phyloP scores from a whole-genome alignment of 2,329 filamentous ascomycete genomes.

The Trichoderma oligosporum region DNA sequence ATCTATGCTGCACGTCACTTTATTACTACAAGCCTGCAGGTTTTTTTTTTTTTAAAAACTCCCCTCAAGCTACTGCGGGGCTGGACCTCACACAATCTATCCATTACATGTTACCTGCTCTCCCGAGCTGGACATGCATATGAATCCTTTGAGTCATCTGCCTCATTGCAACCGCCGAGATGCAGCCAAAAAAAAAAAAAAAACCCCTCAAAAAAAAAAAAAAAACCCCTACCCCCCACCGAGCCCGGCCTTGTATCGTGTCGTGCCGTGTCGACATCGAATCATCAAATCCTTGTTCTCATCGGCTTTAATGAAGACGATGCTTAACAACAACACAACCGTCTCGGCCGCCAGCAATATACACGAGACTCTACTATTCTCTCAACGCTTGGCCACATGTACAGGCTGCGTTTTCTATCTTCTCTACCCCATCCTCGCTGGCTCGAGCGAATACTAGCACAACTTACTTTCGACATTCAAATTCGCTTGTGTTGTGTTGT shows the following conservation, averaged over 20 bases:
- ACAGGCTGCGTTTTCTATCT: slow-evolving; percentile 18
- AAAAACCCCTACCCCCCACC: slow-evolving; percentile 13
- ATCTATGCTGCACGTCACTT: slow-evolving; percentile 18
- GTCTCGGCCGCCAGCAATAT: slow-evolving; percentile 5
- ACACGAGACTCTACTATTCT: slow-evolving; percentile 8
- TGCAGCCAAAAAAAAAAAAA: neutral
- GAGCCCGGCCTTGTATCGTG: slow-evolving; percentile 7
- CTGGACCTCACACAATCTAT: slow-evolving; percentile 11
- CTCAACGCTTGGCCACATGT: slow-evolving; percentile 21
- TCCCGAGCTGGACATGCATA: slow-evolving; percentile 18
- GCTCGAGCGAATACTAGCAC: slow-evolving; percentile 24
- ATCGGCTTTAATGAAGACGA: slow-evolving; percentile 14
- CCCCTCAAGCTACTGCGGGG: slow-evolving; percentile 19
- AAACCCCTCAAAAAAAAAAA: no score
- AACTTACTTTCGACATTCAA: slow-evolving; percentile 1
- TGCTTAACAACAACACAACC: neutral
- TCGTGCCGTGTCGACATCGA: slow-evolving; percentile 13
- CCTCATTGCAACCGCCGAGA: slow-evolving; percentile 10
- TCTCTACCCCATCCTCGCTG: slow-evolving; percentile 24
- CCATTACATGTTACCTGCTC: slow-evolving; percentile 7
- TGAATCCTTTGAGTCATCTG: slow-evolving; percentile 21
- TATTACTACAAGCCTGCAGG: no score
- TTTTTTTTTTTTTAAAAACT: neutral
- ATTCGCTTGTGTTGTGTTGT: slow-evolving; percentile 5
- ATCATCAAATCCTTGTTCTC: slow-evolving; percentile 21